A percentile compares a stretch with the other conserved stretches of the same genome.
These are phyloP conservation scores for Margaritispora aquatica DNA, from an alignment of 495 filamentous ascomycete species.

Conservation along the genomic window DNA sequence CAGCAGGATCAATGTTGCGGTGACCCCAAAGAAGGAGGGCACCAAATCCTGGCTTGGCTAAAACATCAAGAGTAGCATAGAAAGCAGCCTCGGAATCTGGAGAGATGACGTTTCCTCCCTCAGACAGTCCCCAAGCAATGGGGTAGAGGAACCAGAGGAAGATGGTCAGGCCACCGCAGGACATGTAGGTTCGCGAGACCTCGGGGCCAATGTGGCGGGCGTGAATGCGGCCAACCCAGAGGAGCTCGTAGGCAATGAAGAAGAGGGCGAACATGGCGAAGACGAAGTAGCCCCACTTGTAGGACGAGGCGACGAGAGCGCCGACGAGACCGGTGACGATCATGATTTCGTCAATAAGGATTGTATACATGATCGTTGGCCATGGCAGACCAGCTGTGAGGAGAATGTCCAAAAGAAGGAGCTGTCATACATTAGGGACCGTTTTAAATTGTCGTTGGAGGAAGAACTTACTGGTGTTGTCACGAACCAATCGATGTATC, in stretches of 20 bases:
- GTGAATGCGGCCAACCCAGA: conserved; percentile 45
- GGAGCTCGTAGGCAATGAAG: conserved; percentile 51
- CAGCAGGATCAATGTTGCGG: conserved; percentile 43
- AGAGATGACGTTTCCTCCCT: conserved; percentile 62
- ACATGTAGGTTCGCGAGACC: conserved; percentile 45
- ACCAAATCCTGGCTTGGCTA: conserved; percentile 56
- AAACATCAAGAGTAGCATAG: conserved; percentile 63
- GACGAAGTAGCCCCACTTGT: conserved; percentile 66
- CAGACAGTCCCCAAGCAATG: conserved; percentile 59
- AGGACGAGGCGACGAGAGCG: conserved; percentile 47
- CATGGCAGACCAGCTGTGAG: conserved; percentile 60
- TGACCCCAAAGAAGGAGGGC: conserved; percentile 46
- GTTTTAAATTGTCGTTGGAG: not conserved
- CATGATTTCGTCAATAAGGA: conserved; percentile 58
- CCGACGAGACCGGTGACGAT: conserved; percentile 57
- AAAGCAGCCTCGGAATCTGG: conserved; percentile 61
- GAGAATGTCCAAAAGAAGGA: conserved; percentile 53
- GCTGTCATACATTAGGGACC: conserved; percentile 27
- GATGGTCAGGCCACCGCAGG: conserved; percentile 43
- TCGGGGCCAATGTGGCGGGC: conserved; percentile 51
- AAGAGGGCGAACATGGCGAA: conserved; percentile 54
- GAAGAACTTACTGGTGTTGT: conserved; percentile 28
- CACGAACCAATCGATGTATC: conserved; percentile 60
- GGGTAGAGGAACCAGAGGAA: conserved; percentile 63
- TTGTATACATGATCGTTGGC: conserved; percentile 55